A percentile compares a stretch with the other conserved stretches of the same genome.
phyloP scores from a whole-genome alignment of 495 filamentous ascomycete species.

The Penicillium ochrochloron region DNA sequence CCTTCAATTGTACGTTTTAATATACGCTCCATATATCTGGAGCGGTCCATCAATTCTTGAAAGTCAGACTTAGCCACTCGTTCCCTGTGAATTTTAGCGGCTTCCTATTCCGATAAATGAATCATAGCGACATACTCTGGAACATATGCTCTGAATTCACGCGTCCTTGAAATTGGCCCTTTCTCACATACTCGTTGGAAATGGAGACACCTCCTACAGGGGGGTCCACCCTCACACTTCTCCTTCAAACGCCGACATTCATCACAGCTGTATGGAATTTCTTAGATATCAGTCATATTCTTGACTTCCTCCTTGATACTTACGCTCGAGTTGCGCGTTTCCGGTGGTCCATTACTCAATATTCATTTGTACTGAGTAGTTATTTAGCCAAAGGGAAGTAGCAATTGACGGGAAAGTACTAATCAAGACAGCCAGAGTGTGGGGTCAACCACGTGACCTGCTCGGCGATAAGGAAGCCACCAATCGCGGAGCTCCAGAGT shows the following conservation, averaged over 20 bases:
- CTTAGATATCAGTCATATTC: background rate
- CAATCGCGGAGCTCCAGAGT: background rate
- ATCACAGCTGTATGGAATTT: constrained; percentile 10
- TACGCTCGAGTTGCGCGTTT: constrained; percentile 3
- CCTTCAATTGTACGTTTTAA: constrained; percentile 27
- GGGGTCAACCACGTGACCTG: constrained; percentile 4
- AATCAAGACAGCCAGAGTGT: background rate
- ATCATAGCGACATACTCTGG: background rate
- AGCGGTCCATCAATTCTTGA: constrained; percentile 28
- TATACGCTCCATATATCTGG: constrained; percentile 37
- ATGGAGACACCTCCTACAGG: constrained; percentile 7
- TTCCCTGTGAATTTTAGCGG: constrained; percentile 12
- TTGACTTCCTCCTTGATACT: background rate
- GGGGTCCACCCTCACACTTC: constrained; percentile 14
- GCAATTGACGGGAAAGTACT: background rate
- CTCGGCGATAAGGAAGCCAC: constrained; percentile 4
- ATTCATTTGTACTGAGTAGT: background rate
- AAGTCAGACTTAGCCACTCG: constrained; percentile 22
- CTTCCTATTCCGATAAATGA: background rate
- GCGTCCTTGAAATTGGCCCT: background rate
- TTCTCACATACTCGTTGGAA: background rate
- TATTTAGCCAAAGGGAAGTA: background rate
- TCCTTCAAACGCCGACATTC: constrained; percentile 7
- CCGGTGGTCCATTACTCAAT: background rate
- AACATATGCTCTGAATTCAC: constrained; percentile 2